phyloP scores from a whole-genome alignment of 768 basidiomycete genomes.

The Phanerochaete sordida region DNA sequence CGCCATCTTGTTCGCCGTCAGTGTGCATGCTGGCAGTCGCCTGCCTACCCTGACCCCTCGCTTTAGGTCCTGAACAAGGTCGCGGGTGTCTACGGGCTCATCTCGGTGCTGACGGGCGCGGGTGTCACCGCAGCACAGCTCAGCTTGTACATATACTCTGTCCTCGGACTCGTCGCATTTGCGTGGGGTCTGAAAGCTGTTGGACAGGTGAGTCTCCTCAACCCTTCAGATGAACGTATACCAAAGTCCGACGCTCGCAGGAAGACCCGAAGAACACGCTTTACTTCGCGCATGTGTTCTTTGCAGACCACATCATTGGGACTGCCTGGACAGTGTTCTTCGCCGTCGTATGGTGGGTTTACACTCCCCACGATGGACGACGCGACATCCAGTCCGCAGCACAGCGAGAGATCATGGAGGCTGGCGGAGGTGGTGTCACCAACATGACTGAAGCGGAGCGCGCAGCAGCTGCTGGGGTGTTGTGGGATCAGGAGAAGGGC shows the following conservation, averaged over 20 bases:
- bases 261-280: slow-evolving; percentile 84
- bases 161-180: slow-evolving; percentile 72
- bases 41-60: slow-evolving; percentile 10
- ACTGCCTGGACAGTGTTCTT: slow-evolving; percentile 94
- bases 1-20: slow-evolving; percentile 83
- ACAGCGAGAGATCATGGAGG: slow-evolving; percentile 79
- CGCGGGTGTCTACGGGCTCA: slow-evolving; percentile 93
- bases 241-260: slow-evolving; percentile 37
- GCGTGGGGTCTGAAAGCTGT: slow-evolving; percentile 88
- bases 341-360: slow-evolving; percentile 85
- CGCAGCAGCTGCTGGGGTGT: slow-evolving; percentile 64
- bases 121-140: slow-evolving; percentile 94
- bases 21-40: slow-evolving; percentile 27
- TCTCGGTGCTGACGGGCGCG: slow-evolving; percentile 85
- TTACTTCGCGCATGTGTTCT: slow-evolving; percentile 89
- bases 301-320: slow-evolving; percentile 86
- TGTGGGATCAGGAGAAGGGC: slow-evolving; percentile 91
- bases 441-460: slow-evolving; percentile 65
- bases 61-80: slow-evolving; percentile 90
- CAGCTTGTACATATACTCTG: slow-evolving; percentile 91
- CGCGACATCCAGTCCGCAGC: slow-evolving; percentile 80
- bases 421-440: slow-evolving; percentile 39
- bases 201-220: slow-evolving; percentile 58
- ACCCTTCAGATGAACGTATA: not conserved
- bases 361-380: slow-evolving; percentile 88